phyloP scores from a whole-genome alignment of 2,329 filamentous ascomycete species.

The Stemphylium lycopersici region DNA sequence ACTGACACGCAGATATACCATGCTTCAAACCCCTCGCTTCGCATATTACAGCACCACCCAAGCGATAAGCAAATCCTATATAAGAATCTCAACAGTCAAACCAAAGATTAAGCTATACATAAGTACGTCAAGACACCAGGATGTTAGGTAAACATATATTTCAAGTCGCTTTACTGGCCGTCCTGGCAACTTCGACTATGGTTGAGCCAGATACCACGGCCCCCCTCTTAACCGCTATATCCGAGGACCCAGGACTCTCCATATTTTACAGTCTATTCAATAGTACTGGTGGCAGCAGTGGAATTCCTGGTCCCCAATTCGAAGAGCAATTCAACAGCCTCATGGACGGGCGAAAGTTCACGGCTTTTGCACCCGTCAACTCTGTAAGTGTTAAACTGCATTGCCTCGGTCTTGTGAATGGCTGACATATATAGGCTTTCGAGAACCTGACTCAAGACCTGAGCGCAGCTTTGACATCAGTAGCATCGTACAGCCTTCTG shows the following conservation, averaged over 20 bases:
- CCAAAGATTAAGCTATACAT: not conserved
- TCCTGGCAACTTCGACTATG: not conserved
- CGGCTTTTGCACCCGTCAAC: conserved; percentile 3
- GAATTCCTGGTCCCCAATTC: not conserved
- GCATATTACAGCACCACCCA: too few species aligned
- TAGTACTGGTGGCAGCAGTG: not conserved
- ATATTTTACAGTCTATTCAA: conserved; percentile 6
- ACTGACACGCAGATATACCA: too few species aligned
- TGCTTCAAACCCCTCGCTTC: too few species aligned
- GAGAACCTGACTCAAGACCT: not conserved
- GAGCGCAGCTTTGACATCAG: not conserved
- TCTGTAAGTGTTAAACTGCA: not conserved
- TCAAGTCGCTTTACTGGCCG: not conserved
- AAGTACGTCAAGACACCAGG: not conserved
- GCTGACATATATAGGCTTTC: not conserved
- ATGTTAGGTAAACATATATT: not conserved
- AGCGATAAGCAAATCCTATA: too few species aligned
- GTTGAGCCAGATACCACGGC: not conserved
- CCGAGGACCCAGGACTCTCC: not conserved
- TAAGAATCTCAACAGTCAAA: not conserved
- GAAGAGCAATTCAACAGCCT: conserved; percentile 6
- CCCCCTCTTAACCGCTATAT: conserved; percentile 1
- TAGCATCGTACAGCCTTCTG: not conserved
- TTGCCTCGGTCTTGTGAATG: not conserved
- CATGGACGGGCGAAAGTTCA: conserved; percentile 1